These are phyloP conservation scores for Phragmites australis DNA, from an alignment of 176 grass and related monocot genomes.

Conservation along the genomic window DNA sequence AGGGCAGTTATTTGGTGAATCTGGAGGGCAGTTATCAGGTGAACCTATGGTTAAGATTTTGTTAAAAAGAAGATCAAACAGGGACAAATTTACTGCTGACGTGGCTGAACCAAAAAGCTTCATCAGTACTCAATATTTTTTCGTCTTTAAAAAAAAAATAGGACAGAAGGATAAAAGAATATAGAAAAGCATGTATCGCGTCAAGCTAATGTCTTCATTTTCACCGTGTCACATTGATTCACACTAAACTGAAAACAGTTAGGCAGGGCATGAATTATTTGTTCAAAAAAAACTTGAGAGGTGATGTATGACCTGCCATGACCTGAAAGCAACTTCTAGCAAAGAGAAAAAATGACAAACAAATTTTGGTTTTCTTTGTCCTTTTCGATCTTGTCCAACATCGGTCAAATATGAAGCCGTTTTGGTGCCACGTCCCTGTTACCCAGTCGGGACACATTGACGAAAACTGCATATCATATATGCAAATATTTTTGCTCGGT, in stretches of 20 bases:
- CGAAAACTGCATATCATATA: not conserved
- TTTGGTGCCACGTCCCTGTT: too few species aligned
- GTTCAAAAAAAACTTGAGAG: not conserved
- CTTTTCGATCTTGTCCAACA: not conserved
- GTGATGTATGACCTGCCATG: not conserved
- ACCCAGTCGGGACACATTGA: not conserved
- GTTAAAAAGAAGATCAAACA: too few species aligned
- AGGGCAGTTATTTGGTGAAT: too few species aligned
- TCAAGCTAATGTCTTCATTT: not conserved
- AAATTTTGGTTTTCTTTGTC: not conserved
- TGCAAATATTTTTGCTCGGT: too few species aligned
- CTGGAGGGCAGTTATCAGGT: too few species aligned
- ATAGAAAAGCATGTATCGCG: too few species aligned
- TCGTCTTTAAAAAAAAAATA: too few species aligned
- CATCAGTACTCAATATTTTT: too few species aligned
- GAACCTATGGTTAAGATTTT: too few species aligned
- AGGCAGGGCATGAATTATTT: not conserved
- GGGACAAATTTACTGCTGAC: too few species aligned
- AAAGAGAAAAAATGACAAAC: not conserved
- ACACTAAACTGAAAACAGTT: not conserved
- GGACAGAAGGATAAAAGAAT: too few species aligned
- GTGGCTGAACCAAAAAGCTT: too few species aligned
- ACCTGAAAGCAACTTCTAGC: not conserved
- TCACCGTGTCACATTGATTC: not conserved
- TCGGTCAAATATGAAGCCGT: not conserved